Evolutionary conservation across 2,329 filamentous ascomycete genomes (phyloP), one percentile per base, ranked within the genome.

Genomic region (Ampelomyces quisqualis): DNA sequence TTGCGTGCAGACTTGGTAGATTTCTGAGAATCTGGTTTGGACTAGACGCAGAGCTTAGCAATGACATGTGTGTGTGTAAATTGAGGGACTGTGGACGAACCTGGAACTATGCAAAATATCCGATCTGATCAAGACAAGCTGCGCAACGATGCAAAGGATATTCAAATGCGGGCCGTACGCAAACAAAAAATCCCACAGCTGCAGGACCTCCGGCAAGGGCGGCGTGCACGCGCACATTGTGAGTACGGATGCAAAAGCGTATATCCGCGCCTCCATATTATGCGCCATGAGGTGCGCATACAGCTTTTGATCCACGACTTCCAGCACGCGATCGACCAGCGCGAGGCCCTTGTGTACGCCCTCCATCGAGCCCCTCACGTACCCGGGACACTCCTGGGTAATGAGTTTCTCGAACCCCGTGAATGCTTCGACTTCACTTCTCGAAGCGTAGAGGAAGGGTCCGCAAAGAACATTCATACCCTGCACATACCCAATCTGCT

Each of bases 401-500:
- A 98, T 82, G 50, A 96, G 85, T 29, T 83, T 84, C 64, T 95
- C 84, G 59, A 98, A 96, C 2, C 90, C 85, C 4, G 88, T 85
- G 58, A 95, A 98, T 2, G 93, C 93, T 71, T 98, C 90, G 5
- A 90, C 86, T 71, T 98, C 93, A 66, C 89, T 95, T 43, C 90
- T 84, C 1, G 93, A 90, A 4, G 89, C 90, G 67, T 98, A 98
- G 31, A 98, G 77, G 63, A 98, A 96, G 0, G 93, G 93, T 1
- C 93, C 93, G 7, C 90, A 91, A 11, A 98, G 80, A 27, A 98
- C 93, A 65, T 98, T 98, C 91, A 98, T 97, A 53, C 93, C 93
- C 70, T 98, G 93, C 2, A 98, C 91, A 59, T 98, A 98, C 27
- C 88, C 90, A 21, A 90, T 88, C 8, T 88, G 80, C 81, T 52